phyloP scores from a whole-genome alignment of 164 flowering plant genomes.

The Stephania cephalantha region DNA sequence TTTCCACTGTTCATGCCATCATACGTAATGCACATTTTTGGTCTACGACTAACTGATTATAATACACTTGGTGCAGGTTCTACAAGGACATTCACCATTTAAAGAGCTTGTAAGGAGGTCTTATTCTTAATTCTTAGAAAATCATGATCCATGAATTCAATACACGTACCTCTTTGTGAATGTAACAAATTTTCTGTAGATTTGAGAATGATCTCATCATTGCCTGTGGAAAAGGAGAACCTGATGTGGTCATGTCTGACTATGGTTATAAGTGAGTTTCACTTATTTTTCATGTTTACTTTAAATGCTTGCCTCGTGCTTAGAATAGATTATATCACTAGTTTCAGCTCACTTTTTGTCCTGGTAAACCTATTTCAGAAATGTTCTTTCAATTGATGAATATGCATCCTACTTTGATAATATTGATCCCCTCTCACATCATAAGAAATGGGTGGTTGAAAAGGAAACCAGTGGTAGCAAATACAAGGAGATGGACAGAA shows the following conservation, averaged over 20 bases:
- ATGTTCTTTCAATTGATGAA: slow-evolving; percentile 71
- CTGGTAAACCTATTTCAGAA: slow-evolving; percentile 36
- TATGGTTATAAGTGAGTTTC: slow-evolving; percentile 79
- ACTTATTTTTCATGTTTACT: background rate
- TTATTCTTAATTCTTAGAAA: background rate
- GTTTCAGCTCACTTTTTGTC: background rate
- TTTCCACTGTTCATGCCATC: background rate
- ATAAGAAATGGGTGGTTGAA: slow-evolving; percentile 49
- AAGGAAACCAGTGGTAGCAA: slow-evolving; percentile 9
- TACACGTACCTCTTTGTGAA: background rate
- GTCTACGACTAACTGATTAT: background rate
- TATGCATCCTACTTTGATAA: slow-evolving; percentile 64
- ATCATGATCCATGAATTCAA: background rate
- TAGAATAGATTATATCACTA: background rate
- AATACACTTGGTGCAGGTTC: slow-evolving; percentile 42
- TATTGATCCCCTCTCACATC: slow-evolving; percentile 74
- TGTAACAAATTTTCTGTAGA: slow-evolving; percentile 25
- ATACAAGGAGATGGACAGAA: slow-evolving; percentile 11
- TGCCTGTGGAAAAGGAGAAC: slow-evolving; percentile 91
- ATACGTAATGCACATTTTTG: background rate
- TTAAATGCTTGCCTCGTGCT: too few species aligned
- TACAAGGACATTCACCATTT: slow-evolving; percentile 83
- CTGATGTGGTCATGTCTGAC: slow-evolving; percentile 72
- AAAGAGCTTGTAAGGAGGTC: slow-evolving; percentile 57
- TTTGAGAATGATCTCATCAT: slow-evolving; percentile 60